These are phyloP conservation scores for Sugiyamaella neomexicana DNA, from an alignment of 1,139 yeast species.

Conservation along the genomic window DNA sequence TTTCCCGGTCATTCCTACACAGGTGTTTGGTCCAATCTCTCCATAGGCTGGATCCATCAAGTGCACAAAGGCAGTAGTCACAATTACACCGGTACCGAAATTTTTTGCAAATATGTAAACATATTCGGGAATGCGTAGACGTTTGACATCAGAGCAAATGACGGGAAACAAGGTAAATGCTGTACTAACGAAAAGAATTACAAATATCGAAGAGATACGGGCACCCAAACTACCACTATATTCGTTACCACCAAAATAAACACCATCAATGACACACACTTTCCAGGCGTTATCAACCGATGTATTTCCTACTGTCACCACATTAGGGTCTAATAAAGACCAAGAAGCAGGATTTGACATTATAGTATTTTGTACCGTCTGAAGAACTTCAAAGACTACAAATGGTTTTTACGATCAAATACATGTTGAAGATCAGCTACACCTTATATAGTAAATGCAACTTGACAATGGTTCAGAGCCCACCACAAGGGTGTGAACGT, in stretches of 20 bases:
- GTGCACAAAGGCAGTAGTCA: conserved; percentile 87
- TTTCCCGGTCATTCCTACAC: conserved; percentile 52
- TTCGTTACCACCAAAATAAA: conserved; percentile 41
- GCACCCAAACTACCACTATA: conserved; percentile 57
- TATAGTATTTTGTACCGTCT: background rate
- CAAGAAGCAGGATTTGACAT: conserved; percentile 11
- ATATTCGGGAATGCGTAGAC: conserved; percentile 52
- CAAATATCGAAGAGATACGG: conserved; percentile 72
- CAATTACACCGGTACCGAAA: conserved; percentile 89
- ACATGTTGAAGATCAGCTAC: background rate
- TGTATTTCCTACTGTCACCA: conserved; percentile 35
- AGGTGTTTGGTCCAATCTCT: conserved; percentile 48
- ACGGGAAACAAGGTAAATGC: conserved; percentile 50
- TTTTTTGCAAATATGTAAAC: conserved; percentile 61
- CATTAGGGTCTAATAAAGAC: conserved; percentile 30
- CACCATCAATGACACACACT: conserved; percentile 43
- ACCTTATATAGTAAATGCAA: conserved; percentile 4
- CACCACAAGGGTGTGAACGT: background rate
- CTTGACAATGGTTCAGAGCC: background rate
- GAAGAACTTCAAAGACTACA: too few species aligned
- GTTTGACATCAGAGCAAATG: conserved; percentile 33
- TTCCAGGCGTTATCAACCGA: conserved; percentile 43
- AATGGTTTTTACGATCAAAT: background rate
- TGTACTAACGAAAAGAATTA: conserved; percentile 57
- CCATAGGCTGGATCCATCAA: conserved; percentile 75